Conservation (phyloP, 2,329 filamentous ascomycete species). For the Chaetomiaceae sp. region DNA sequence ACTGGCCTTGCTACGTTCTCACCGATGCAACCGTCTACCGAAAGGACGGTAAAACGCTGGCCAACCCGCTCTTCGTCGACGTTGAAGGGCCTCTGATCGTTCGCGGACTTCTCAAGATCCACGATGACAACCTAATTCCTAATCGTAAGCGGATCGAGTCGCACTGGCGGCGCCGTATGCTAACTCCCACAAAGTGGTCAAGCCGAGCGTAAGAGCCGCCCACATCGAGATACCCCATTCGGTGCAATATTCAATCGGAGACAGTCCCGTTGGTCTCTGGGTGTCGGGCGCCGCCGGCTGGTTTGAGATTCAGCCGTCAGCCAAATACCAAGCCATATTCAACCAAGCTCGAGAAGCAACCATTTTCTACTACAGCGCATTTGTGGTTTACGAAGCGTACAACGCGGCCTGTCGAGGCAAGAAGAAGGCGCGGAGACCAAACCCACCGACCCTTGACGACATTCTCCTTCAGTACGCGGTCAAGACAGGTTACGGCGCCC, state of each 20-base stretch:
- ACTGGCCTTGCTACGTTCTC: constrained; percentile 61
- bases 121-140: constrained; percentile 41
- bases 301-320: constrained; percentile 62
- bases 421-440: constrained; percentile 32
- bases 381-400: constrained; percentile 49
- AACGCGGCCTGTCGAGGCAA: constrained; percentile 31
- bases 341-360: constrained; percentile 60
- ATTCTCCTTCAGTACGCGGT: constrained; percentile 46
- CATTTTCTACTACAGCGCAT: constrained; percentile 58
- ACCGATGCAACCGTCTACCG: constrained; percentile 56
- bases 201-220: constrained; percentile 31
- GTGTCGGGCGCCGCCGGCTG: constrained; percentile 61
- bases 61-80: constrained; percentile 58
- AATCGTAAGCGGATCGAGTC: constrained; percentile 22
- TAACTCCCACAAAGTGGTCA: constrained; percentile 31
- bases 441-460: constrained; percentile 30
- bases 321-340: constrained; percentile 53
- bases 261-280: constrained; percentile 56
- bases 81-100: constrained; percentile 58
- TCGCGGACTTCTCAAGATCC: constrained; percentile 54
- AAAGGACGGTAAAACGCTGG: constrained; percentile 49
- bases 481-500: constrained; percentile 49
- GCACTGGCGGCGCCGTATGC: neutral
- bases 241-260: constrained; percentile 50
- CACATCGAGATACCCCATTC: constrained; percentile 53